phyloP scores from a whole-genome alignment of 306 rosid species.

The Malus asiatica region DNA sequence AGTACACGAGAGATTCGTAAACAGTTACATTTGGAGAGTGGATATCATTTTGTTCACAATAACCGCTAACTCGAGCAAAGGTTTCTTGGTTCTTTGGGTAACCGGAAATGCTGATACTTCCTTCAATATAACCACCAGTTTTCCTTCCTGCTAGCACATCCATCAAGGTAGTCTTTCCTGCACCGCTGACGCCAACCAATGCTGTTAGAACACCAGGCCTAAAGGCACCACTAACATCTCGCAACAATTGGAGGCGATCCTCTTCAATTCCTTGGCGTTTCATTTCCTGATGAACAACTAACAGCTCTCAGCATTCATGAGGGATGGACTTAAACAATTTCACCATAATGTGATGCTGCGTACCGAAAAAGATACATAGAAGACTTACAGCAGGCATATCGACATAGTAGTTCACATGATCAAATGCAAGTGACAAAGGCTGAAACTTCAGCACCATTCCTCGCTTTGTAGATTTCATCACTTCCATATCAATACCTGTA shows the following conservation, averaged over 20 bases:
- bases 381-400: conserved; percentile 9
- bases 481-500: not conserved
- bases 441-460: conserved; percentile 10
- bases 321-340: too few relatives aligned
- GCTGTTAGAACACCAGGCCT: conserved; percentile 28
- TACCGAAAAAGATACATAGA: not conserved
- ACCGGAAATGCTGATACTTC: conserved; percentile 27
- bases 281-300: conserved; percentile 4
- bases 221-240: conserved; percentile 19
- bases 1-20: conserved; percentile 56
- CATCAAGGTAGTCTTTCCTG: conserved; percentile 34
- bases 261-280: conserved; percentile 2
- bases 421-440: conserved; percentile 11
- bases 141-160: conserved; percentile 34
- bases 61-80: conserved; percentile 66
- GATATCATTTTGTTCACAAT: conserved; percentile 70
- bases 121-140: conserved; percentile 28
- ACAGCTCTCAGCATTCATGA: not conserved
- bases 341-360: not conserved
- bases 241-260: conserved; percentile 13
- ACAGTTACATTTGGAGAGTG: conserved; percentile 83
- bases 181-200: conserved; percentile 28
- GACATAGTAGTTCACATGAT: conserved; percentile 6
- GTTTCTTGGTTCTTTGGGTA: conserved; percentile 60
- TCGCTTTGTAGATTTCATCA: not conserved